Conservation (phyloP, 148 eudicot species). For the Rhododendron vialii region DNA sequence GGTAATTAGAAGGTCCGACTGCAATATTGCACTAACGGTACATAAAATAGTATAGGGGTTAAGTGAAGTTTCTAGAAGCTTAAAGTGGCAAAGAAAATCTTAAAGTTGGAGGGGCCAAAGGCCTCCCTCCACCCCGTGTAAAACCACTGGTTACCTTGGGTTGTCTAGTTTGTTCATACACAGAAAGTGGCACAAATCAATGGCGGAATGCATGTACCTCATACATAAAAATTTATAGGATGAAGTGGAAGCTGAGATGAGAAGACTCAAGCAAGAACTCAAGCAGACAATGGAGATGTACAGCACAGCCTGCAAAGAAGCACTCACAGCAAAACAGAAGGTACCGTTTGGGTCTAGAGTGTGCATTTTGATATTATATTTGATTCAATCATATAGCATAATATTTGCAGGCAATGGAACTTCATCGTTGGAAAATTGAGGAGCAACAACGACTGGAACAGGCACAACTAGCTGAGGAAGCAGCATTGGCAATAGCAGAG, state of each 20-base stretch:
- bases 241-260: constrained; percentile 85
- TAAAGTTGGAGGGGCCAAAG: background rate
- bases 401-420: constrained; percentile 54
- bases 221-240: constrained; percentile 30
- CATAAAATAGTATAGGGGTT: background rate
- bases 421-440: constrained; percentile 54
- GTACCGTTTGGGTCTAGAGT: constrained; percentile 18
- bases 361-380: background rate
- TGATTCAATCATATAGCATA: background rate
- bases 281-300: constrained; percentile 95
- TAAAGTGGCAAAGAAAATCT: background rate
- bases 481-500: constrained; percentile 58
- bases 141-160: background rate
- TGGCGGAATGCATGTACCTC: background rate
- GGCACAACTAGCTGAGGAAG: constrained; percentile 51
- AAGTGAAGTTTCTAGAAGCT: background rate
- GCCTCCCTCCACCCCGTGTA: background rate
- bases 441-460: constrained; percentile 46
- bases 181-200: background rate
- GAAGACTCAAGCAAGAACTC: constrained; percentile 74
- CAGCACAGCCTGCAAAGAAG: constrained; percentile 82
- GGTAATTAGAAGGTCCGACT: background rate
- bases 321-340: constrained; percentile 74
- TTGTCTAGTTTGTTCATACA: background rate
- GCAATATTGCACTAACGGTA: background rate